Evolutionary conservation across 495 filamentous ascomycete genomes (phyloP), one percentile per base, ranked within the genome.

Genomic region (Neurospora sublineolata): DNA sequence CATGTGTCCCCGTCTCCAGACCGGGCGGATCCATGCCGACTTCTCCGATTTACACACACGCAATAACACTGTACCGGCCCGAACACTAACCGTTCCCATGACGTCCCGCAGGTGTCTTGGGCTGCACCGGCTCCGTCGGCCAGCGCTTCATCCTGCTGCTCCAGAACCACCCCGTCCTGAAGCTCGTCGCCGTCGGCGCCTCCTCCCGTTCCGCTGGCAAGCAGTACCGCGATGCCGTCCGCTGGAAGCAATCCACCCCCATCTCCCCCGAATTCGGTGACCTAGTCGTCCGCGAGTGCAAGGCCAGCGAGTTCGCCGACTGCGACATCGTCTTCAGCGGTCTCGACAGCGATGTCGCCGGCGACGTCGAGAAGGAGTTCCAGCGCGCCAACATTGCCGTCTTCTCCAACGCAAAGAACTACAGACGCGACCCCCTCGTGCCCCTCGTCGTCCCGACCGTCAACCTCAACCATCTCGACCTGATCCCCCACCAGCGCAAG

Each of bases 381-480:
- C 86, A 93, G 77, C 88, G 89, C 76, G 88, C 90, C 27, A 88
- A 93, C 78, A 86, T 94, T 37, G 87, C 88, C 73, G 91, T 94
- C 75, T 95, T 96, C 82, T 94, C 91, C 70, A 96, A 94, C 76
- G 91, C 93, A 7, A 95, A 95, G 84, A 94, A 94, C 86, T 90
- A 93, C 84, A 90, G 93, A 76, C 89, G 89, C 77, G 88, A 94
- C 79, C 91, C 92, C 20, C 83, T 91, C 41, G 91, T 93, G n/a
- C 93, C 93, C 4, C 86, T 96, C 73, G 89, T 96, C 69, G 92
- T 96, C 38, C 93, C 93, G 3, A 94, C 91, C 20, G 91, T 94
- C 73, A 95, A 94, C 82, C 86, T 92, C 14, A 79, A 85, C n/a
- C 92, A 95, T 79, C 83, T 95, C 75, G 85, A 89, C 78, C 81